Evolutionary conservation across 2,329 filamentous ascomycete species (phyloP).

Genomic region (Acrocalymma vagum): DNA sequence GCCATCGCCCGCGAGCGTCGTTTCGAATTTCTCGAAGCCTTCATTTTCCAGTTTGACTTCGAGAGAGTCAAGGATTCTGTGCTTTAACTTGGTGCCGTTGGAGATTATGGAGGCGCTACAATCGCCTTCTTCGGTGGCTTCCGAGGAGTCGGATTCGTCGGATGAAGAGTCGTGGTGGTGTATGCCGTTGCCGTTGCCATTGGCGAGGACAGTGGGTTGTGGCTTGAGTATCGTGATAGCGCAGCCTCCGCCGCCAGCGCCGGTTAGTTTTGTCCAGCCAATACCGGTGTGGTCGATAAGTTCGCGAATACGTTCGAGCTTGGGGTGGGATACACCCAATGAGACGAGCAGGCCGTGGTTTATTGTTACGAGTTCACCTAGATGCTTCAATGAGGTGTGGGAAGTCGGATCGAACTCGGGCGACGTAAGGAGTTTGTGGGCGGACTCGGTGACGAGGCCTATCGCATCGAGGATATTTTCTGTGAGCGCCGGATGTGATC

Average conservation of each 20-base stretch:
- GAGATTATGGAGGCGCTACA: slow-evolving; percentile 41
- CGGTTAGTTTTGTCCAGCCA: slow-evolving; percentile 97
- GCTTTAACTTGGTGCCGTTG: slow-evolving; percentile 41
- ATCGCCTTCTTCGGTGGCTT: slow-evolving; percentile 25
- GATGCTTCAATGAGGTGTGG: slow-evolving; percentile 69
- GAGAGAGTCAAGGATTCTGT: slow-evolving; percentile 63
- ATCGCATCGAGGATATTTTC: slow-evolving; percentile 86
- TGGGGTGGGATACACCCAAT: slow-evolving; percentile 92
- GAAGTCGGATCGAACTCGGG: slow-evolving; percentile 73
- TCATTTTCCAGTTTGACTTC: slow-evolving; percentile 65
- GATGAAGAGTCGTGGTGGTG: slow-evolving; percentile 25
- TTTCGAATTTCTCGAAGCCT: slow-evolving; percentile 85
- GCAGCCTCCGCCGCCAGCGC: slow-evolving; percentile 93
- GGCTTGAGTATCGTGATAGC: slow-evolving; percentile 90
- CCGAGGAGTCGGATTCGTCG: slow-evolving; percentile 35
- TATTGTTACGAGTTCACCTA: slow-evolving; percentile 89
- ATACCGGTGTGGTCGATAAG: slow-evolving; percentile 83
- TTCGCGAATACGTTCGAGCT: slow-evolving; percentile 89
- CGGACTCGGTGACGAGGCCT: slow-evolving; percentile 72
- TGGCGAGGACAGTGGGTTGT: slow-evolving; percentile 55
- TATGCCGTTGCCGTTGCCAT: slow-evolving; percentile 47
- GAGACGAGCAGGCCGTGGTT: slow-evolving; percentile 94
- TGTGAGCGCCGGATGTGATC: slow-evolving; percentile 77
- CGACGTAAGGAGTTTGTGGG: slow-evolving; percentile 63
- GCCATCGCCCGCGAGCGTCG: slow-evolving; percentile 89